Evolutionary conservation across 2,329 filamentous ascomycete species (phyloP).

Genomic region (Arthrinium puccinioides): DNA sequence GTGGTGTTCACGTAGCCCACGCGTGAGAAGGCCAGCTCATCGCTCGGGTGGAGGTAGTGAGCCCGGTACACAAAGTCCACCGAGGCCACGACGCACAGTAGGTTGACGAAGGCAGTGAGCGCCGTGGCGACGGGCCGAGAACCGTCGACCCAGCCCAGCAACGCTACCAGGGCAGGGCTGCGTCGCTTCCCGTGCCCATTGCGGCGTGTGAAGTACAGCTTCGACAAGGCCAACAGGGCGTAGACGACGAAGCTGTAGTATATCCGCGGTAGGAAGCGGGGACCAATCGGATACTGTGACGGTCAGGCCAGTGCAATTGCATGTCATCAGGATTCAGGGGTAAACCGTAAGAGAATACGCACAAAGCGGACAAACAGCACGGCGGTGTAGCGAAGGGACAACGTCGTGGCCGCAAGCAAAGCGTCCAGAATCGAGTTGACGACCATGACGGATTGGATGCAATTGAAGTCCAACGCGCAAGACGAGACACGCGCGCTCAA

Average conservation of each 20-base stretch:
- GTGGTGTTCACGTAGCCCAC: slow-evolving; percentile 57
- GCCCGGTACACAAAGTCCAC: slow-evolving; percentile 51
- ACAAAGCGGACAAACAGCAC: slow-evolving; percentile 7
- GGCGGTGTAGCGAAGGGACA: slow-evolving; percentile 1
- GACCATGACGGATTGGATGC: neutral
- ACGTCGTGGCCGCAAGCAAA: slow-evolving; percentile 2
- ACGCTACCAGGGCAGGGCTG: neutral
- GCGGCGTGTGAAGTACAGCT: neutral
- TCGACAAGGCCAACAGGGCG: neutral
- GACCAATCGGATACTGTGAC: neutral
- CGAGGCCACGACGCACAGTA: neutral
- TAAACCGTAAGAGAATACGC: too few species aligned
- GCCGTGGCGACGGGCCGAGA: neutral
- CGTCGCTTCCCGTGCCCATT: neutral
- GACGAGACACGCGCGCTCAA: too few species aligned
- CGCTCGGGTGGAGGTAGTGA: slow-evolving; percentile 44
- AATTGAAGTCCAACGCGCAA: too few species aligned
- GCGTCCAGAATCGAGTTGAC: slow-evolving; percentile 3
- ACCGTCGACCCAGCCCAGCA: neutral
- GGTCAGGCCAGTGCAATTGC: too few species aligned
- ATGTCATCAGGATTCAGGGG: too few species aligned
- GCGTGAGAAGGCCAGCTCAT: slow-evolving; percentile 53
- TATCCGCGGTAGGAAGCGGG: neutral
- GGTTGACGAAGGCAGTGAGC: neutral
- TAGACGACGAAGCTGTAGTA: neutral